phyloP scores from a whole-genome alignment of 192 early-diverging fungal genomes.

The Rhizoclosmatium sp. region DNA sequence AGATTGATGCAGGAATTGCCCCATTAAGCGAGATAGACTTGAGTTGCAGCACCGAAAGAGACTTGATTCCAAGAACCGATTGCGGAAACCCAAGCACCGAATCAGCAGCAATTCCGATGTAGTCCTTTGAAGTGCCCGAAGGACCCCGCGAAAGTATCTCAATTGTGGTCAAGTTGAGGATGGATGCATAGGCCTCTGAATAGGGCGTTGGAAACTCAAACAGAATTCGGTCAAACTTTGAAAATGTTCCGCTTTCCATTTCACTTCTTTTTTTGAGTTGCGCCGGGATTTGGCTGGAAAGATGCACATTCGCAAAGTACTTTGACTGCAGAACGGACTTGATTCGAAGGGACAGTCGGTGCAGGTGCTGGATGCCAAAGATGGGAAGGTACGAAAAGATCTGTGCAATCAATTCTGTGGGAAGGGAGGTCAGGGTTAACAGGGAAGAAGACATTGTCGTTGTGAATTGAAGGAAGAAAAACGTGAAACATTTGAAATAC shows the following conservation, averaged over 20 bases:
- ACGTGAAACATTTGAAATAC: no score
- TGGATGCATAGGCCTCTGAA: background rate
- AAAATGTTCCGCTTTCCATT: background rate
- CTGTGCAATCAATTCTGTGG: background rate
- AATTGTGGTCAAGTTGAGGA: background rate
- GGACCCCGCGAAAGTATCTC: background rate
- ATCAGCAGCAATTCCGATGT: background rate
- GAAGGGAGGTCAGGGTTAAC: background rate
- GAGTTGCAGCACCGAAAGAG: background rate
- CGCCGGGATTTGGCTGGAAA: background rate
- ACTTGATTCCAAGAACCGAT: background rate
- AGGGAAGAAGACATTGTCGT: background rate
- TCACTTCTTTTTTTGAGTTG: background rate
- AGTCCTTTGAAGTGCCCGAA: background rate
- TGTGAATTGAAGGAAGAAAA: no score
- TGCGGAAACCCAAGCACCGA: background rate
- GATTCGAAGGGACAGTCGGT: background rate
- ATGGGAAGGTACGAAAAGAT: background rate
- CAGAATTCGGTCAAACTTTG: background rate
- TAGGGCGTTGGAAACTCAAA: background rate
- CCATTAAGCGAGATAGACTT: background rate
- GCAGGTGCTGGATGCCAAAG: background rate
- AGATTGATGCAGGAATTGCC: background rate
- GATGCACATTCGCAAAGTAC: background rate
- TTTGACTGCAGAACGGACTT: background rate